Percentiles rank a stretch among this genome's conserved stretches.
phyloP scores from a whole-genome alignment of 2,329 filamentous ascomycete genomes.

The Neonectria magnoliae region DNA sequence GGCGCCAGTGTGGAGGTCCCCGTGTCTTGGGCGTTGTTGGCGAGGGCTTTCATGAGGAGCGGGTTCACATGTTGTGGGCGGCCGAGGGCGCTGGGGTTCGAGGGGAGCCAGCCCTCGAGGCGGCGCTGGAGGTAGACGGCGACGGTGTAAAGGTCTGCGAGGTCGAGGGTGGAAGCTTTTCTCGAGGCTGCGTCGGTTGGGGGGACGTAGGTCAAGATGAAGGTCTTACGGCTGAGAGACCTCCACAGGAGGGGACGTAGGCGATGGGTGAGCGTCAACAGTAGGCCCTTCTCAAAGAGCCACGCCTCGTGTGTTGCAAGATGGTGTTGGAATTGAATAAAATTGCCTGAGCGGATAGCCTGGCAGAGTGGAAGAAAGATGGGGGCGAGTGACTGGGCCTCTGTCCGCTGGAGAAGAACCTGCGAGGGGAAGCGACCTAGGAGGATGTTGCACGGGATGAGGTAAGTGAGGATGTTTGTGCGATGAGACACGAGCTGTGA shows the following conservation, averaged over 20 bases:
- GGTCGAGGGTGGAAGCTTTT: slow-evolving; percentile 78
- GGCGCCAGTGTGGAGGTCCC: slow-evolving; percentile 56
- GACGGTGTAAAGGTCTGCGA: slow-evolving; percentile 72
- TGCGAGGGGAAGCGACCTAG: slow-evolving; percentile 83
- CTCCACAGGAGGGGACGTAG: slow-evolving; percentile 88
- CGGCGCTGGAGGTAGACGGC: slow-evolving; percentile 73
- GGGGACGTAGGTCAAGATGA: slow-evolving; percentile 80
- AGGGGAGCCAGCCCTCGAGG: slow-evolving; percentile 66
- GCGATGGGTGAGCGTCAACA: slow-evolving; percentile 79
- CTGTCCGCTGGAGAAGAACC: slow-evolving; percentile 72
- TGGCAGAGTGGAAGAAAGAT: slow-evolving; percentile 79
- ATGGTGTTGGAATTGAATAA: slow-evolving; percentile 76
- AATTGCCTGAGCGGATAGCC: slow-evolving; percentile 78
- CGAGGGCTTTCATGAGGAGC: slow-evolving; percentile 62
- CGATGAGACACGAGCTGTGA: slow-evolving; percentile 75
- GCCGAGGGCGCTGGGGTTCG: slow-evolving; percentile 45
- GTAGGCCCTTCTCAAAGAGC: slow-evolving; percentile 79
- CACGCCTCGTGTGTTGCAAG: slow-evolving; percentile 73
- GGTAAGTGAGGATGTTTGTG: slow-evolving; percentile 81
- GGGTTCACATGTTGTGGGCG: slow-evolving; percentile 57
- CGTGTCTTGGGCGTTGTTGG: slow-evolving; percentile 55
- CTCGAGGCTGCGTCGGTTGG: slow-evolving; percentile 64
- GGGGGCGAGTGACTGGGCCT: slow-evolving; percentile 66
- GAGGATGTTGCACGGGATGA: slow-evolving; percentile 84
- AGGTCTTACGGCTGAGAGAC: slow-evolving; percentile 79